These are phyloP conservation scores for Vaccinium macrocarpon DNA, from an alignment of 148 eudicot genomes.

Conservation along the genomic window DNA sequence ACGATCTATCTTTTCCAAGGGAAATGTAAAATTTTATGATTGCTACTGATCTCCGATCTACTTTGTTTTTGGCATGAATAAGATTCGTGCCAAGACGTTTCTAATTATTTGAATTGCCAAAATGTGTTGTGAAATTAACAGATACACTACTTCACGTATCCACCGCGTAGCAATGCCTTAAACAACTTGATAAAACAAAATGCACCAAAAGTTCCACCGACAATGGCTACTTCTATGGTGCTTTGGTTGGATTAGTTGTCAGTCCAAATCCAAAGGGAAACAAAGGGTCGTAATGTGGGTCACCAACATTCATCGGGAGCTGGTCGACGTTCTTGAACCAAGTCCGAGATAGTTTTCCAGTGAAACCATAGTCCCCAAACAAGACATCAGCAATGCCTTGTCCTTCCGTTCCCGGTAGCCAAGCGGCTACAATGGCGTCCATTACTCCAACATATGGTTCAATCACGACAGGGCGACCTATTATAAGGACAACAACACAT, in stretches of 20 bases:
- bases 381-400: conserved; percentile 53
- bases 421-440: conserved; percentile 57
- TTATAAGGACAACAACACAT: conserved; percentile 44
- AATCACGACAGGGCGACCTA: conserved; percentile 50
- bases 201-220: neutral
- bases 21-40: too few relatives aligned
- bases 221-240: neutral
- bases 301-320: conserved; percentile 66
- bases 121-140: too few relatives aligned
- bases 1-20: too few relatives aligned
- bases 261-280: conserved; percentile 59
- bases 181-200: too few relatives aligned
- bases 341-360: conserved; percentile 48
- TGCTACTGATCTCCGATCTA: too few relatives aligned
- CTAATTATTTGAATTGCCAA: too few relatives aligned
- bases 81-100: too few relatives aligned
- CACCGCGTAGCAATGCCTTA: neutral
- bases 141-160: neutral
- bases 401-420: conserved; percentile 64
- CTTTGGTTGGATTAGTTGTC: conserved; percentile 20
- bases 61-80: too few relatives aligned
- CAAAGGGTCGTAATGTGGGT: conserved; percentile 49
- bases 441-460: conserved; percentile 39
- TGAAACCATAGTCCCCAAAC: conserved; percentile 55
- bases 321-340: conserved; percentile 64